A percentile compares a stretch with the other conserved stretches of the same genome.
Evolutionary conservation across 2,329 filamentous ascomycete species (phyloP).

Genomic region (Colletotrichum orchidophilum): DNA sequence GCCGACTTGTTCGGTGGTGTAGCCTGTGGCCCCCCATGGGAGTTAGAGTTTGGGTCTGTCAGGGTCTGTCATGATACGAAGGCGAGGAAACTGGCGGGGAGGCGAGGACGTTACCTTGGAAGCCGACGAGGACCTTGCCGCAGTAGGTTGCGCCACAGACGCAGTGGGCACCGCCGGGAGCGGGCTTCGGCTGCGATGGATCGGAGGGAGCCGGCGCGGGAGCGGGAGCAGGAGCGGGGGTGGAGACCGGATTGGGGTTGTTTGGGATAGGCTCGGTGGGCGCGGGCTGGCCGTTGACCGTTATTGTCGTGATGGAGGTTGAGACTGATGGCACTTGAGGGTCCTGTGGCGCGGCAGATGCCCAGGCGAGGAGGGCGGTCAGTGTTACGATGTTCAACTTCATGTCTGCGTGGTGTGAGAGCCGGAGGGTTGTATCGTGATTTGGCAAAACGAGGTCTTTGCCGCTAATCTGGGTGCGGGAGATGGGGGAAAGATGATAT

Average conservation of each 20-base stretch:
- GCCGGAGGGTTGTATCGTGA: background rate
- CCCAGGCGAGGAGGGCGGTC: slow-evolving; percentile 10
- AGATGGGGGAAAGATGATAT: background rate
- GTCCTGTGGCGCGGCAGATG: slow-evolving; percentile 19
- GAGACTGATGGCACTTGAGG: slow-evolving; percentile 8
- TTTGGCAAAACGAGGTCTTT: background rate
- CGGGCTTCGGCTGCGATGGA: slow-evolving; percentile 26
- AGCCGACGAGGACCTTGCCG: slow-evolving; percentile 46
- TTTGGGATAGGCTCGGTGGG: slow-evolving; percentile 21
- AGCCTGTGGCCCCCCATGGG: too few relatives aligned
- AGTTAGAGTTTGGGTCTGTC: too few relatives aligned
- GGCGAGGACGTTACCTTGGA: slow-evolving; percentile 9
- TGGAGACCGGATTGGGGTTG: slow-evolving; percentile 3
- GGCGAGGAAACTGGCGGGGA: background rate
- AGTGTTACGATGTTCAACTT: slow-evolving; percentile 16
- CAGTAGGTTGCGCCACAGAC: slow-evolving; percentile 55
- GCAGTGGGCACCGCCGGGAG: slow-evolving; percentile 44
- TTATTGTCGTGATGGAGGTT: slow-evolving; percentile 22
- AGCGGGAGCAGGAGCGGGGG: background rate
- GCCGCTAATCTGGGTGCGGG: background rate
- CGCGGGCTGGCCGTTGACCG: slow-evolving; percentile 12
- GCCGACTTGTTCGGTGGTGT: slow-evolving; percentile 40
- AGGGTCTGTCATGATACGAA: too few relatives aligned
- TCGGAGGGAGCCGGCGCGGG: background rate
- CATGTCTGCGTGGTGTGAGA: background rate